Evolutionary conservation across 139 green algal genomes (phyloP), one percentile per base, ranked within the genome.

Genomic region (Haematococcus sp.): DNA sequence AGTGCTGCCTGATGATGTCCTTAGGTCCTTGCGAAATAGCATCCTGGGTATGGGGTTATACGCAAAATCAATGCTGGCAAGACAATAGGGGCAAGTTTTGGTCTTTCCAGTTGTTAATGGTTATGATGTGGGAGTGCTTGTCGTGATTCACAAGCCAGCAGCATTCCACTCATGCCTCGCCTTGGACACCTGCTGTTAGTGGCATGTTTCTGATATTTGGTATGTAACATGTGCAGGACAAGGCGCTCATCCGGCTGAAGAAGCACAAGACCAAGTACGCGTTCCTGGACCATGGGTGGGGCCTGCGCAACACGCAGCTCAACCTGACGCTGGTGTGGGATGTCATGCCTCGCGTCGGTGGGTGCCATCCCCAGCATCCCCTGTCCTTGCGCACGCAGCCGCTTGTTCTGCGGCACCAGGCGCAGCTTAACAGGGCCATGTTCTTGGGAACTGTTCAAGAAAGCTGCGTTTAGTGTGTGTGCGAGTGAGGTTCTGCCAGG

Each of bases 311-410:
- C 1, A 61, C 61, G 0, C 19, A 80, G 0, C 76, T 96, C 58
- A 94, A 96, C 73, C 51, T 97, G 0, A 94, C 87, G 3, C 77
- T 97, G 15, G 77, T 83, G 5, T 96, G 91, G 90, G 84, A 93
- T 43, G 80, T 93, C 2, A 96, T 96, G 91, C 91, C 91, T 0
- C 76, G 75, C n/a, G 91, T 96, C 11, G 91, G 91, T 79, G 71
- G 71, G 75, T n/a, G n/a, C n/a, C n/a, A n/a, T 73, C 4, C 40
- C 1, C 20, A 27, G 13, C 54, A 31, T 61, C 25, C 15, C 15
- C 28, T n/a, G 34, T 33, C 20, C 4, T 27, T 34, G 4, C 3
- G 20, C 20, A 34, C 11, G 9, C 20, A 65, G 58, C 40, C 4
- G 58, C 28, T 5, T 25, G 44, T 54, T 11, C 15, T 15, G 15